phyloP scores from a whole-genome alignment of 148 eudicot species.

The Spergularia marina region DNA sequence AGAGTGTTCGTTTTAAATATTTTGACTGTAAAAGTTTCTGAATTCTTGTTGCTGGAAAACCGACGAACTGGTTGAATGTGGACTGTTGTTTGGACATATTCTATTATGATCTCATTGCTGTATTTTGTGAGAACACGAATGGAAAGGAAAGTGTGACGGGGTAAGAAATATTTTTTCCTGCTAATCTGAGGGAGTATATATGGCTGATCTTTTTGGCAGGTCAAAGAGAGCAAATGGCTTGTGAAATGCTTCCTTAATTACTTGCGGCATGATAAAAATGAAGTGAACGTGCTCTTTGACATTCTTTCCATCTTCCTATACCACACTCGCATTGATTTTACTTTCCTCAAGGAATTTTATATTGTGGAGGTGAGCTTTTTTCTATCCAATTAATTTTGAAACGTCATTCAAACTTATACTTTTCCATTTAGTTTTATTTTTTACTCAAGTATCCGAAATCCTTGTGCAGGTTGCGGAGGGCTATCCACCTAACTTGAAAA shows the following conservation, averaged over 20 bases:
- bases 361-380: conserved; percentile 72
- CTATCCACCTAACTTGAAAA: conserved; percentile 83
- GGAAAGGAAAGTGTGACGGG: not conserved
- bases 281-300: conserved; percentile 90
- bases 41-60: conserved; percentile 2
- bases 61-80: not conserved
- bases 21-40: not conserved
- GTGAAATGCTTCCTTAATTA: conserved; percentile 97
- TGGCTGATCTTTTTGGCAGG: conserved; percentile 44
- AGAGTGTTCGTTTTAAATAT: not conserved
- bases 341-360: conserved; percentile 94
- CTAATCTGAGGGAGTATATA: conserved; percentile 1
- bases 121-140: not conserved
- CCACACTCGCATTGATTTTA: conserved; percentile 85
- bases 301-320: conserved; percentile 81
- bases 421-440: not conserved
- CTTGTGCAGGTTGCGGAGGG: conserved; percentile 85
- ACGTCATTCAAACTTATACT: not conserved
- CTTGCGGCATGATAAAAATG: conserved; percentile 86
- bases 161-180: not conserved
- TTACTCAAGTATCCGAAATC: conserved; percentile 2
- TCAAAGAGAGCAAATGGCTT: conserved; percentile 99
- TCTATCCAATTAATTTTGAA: not conserved
- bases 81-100: not conserved
- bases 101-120: not conserved